Evolutionary conservation across 2,329 filamentous ascomycete genomes (phyloP).

Genomic region (Thielaviopsis punctulata): DNA sequence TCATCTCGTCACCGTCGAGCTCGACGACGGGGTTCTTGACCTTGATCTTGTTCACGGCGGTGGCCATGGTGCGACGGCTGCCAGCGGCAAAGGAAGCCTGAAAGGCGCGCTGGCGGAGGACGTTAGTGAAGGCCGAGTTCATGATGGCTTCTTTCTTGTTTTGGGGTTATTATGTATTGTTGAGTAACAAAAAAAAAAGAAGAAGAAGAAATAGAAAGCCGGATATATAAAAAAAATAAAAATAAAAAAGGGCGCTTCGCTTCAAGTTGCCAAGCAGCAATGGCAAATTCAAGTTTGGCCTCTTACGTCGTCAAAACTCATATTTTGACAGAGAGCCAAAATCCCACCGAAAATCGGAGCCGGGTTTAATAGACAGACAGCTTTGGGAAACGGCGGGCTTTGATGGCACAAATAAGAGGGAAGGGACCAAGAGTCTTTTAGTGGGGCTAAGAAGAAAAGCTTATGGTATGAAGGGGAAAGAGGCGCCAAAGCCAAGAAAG

Average conservation of each 20-base stretch:
- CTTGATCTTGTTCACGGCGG: constrained; percentile 68
- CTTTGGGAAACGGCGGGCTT: not conserved
- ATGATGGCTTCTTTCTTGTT: constrained; percentile 3
- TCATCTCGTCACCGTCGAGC: constrained; percentile 93
- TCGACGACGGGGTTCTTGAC: constrained; percentile 98
- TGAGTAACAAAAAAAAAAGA: not conserved
- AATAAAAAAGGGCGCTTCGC: not conserved
- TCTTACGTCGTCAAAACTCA: not conserved
- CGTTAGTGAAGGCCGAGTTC: constrained; percentile 10
- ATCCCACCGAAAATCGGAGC: constrained; percentile 10
- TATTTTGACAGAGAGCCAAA: constrained; percentile 3
- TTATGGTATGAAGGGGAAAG: too few relatives aligned
- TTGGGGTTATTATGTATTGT: not conserved
- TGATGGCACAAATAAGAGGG: too few relatives aligned
- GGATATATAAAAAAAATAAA: not conserved
- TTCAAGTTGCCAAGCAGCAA: too few relatives aligned
- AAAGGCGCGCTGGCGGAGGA: constrained; percentile 11
- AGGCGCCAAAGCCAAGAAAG: too few relatives aligned
- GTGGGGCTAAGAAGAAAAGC: too few relatives aligned
- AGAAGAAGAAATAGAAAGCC: not conserved
- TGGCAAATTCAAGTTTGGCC: too few relatives aligned
- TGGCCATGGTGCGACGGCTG: constrained; percentile 32
- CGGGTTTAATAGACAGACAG: not conserved
- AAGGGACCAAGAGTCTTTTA: too few relatives aligned
- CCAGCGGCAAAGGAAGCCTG: constrained; percentile 12